Evolutionary conservation across 352 stramenopile species (phyloP).

Genomic region (Phytophthora macrochlamydospora): DNA sequence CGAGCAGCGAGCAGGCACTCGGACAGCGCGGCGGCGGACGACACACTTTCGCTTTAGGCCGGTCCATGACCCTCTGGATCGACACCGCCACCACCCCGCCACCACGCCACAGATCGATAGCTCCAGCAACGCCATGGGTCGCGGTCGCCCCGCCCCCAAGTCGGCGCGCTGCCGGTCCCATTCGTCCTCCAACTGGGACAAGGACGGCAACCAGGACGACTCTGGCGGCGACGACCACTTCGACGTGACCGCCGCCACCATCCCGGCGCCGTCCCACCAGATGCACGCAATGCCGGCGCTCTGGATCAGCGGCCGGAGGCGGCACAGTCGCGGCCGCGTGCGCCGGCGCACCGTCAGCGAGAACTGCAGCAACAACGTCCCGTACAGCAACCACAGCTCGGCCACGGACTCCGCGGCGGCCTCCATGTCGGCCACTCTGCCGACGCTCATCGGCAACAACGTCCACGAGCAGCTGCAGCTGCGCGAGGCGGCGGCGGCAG

Average conservation of each 20-base stretch:
- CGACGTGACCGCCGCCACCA: conserved; percentile 44
- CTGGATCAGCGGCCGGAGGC: conserved; percentile 48
- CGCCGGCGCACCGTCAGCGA: conserved; percentile 45
- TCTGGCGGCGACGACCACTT: conserved; percentile 54
- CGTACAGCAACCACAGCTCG: conserved; percentile 28
- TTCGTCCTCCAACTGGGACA: conserved; percentile 67
- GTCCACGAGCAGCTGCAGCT: conserved; percentile 54
- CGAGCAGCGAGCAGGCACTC: neutral
- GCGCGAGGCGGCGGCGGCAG: conserved; percentile 29
- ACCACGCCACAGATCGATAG: no score
- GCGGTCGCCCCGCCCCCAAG: conserved; percentile 22
- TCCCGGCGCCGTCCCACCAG: conserved; percentile 44
- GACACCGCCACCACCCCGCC: conserved; percentile 3
- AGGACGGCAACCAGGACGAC: conserved; percentile 47
- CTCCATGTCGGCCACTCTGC: conserved; percentile 21
- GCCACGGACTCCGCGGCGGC: conserved; percentile 24
- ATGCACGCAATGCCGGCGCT: conserved; percentile 45
- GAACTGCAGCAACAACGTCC: conserved; percentile 30
- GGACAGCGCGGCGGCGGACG: neutral
- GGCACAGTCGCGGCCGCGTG: conserved; percentile 38
- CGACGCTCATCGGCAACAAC: conserved; percentile 18
- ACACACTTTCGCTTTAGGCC: conserved; percentile 1
- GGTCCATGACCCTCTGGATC: conserved; percentile 65
- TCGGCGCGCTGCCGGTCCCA: conserved; percentile 53
- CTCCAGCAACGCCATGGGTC: conserved; percentile 15